Base-by-base conservation (phyloP, 306 rosid species). In the Trifolium repens region DNA sequence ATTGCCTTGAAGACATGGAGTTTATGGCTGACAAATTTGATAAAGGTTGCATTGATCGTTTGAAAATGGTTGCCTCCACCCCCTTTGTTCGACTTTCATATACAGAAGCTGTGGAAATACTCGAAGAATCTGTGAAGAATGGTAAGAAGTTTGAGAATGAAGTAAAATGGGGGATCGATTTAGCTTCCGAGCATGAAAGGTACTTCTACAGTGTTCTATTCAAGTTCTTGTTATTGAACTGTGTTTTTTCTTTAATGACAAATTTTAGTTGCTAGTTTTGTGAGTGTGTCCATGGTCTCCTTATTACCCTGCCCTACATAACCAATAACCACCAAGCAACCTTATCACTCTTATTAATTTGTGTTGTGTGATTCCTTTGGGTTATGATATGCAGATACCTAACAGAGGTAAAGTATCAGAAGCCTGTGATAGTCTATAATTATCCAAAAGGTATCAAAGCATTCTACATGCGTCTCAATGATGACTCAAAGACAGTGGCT, bases 151-250 rank as follows among this genome's bases (percentile, higher is more conserved):
- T 96, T 85, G 99, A 96, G 64, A 96, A 96, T 76, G 93, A 83
- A 77, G 99, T 96, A 39, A 90, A 92, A 81, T 96, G 98, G 98
- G 98, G 99, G 16, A 88, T 89, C 58, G 99, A 96, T 73, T 87
- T 96, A 52, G 96, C 99, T 62, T 96, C 98, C 40, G 96, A 96
- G 80, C 98, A 96, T 74, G 98, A 96, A 87, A 92, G 98, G 99
- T 96, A 72, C 22, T 82, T 74, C 49, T 40, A 5, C 44, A 22
- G 26, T 35, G 71, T 5, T 69, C 53, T 13, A 52, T 50, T 67
- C 27, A 22, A 16, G n/a, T 14, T 22, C 55, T 77, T 76, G 61
- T 69, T 76, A 19, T 70, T 66, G 57, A 69, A 6, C 32, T 58
- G 52, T 58, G 67, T 54, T 67, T 32, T 32, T 61, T 61, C 43